Evolutionary conservation across 2,329 filamentous ascomycete species (phyloP), one percentile per base, ranked within the genome.

Genomic region (Pseudocercospora vitis): DNA sequence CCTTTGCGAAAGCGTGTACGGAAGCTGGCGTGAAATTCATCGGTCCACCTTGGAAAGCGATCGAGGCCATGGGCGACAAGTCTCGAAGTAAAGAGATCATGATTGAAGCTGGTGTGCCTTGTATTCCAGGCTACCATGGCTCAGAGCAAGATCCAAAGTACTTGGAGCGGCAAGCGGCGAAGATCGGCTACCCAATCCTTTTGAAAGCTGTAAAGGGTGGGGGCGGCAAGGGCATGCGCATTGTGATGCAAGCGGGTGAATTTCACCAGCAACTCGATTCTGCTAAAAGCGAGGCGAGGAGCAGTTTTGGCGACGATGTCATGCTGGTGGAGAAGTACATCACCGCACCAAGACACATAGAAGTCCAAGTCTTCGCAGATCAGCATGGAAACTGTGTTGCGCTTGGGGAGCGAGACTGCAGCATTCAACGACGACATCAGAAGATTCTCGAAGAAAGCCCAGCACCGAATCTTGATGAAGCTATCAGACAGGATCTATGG

Each of bases 101-200:
- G 94, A 90, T 83, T 28, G 84, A 84, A 3, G 92, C 94, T n/a
- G 90, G 91, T 7, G 94, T 99, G 3, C 91, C 91, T 3, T 97
- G 94, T 66, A 94, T 99, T 45, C 94, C 94, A 0, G 94, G 94
- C 0, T 99, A 99, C 67, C 94, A 97, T 70, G 94, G 94, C 14
- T 66, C 79, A 1, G 89, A 96, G 48, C 94, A 99, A 74, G 83
- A 87, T 45, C 76, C 81, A 1, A 69, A 73, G 7, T 77, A 79
- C 55, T 74, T 87, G 23, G 80, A 89, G 51, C 74, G 77, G 7
- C 84, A 92, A 69, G 92, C 94, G 6, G 82, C 81, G 63, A 83
- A 88, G 60, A 86, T 88, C 63, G 81, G 81, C 55, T 84, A 83
- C 60, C 82, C 82, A 0, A 83, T 86, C 1, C 74, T 86, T 7